Base-by-base conservation (phyloP, 805 yeast genomes). In the Candida argentea region DNA sequence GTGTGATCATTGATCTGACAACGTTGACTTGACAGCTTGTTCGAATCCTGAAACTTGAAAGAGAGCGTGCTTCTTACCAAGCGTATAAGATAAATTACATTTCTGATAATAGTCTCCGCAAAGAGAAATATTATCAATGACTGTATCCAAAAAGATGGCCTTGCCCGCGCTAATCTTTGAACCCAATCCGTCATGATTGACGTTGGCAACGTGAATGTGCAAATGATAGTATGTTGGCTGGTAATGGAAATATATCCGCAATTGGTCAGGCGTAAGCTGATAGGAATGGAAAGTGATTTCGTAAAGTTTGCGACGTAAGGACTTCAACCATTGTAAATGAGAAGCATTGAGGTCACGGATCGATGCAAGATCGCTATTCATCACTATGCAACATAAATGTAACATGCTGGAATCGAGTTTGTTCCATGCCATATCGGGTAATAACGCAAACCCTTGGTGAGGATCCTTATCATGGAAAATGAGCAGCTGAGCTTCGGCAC, bases 391-490 rank as follows among this genome's bases (percentile, higher is more conserved):
- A 29, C 83, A 76, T 39, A 89, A 55, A 48, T 91, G 86, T 31
- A 91, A 55, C 3, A 89, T 53, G 15, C 74, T 83, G 46, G 78
- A 39, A 16, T 73, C 73, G 27, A 65, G 57, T 3, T 81, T 76
- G 48, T 89, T 95, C 98, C 98, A 91, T 49, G 87, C 87, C 93
- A 89, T 83, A 52, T 89, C 96, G 1, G 97, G 97, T 23, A 87
- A 61, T 25, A 91, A 54, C 4, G 86, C 73, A 44, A 82, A 84
- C 12, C 87, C 86, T 24, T 47, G 49, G 0, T 43, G 38, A 13
- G 70, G 70, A 17, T 73, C 69, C 22, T 53, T 55, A 36, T 84
- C 79, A 28, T 78, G 74, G 40, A 64, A 67, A 2, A 86, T 63
- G n/a, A 89, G 73, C 13, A 84, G 57, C 19, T 87, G 96, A 0